A percentile compares a stretch with the other conserved stretches of the same genome.
Conservation (phyloP, 805 yeast genomes). For the Ogataea neopini region DNA sequence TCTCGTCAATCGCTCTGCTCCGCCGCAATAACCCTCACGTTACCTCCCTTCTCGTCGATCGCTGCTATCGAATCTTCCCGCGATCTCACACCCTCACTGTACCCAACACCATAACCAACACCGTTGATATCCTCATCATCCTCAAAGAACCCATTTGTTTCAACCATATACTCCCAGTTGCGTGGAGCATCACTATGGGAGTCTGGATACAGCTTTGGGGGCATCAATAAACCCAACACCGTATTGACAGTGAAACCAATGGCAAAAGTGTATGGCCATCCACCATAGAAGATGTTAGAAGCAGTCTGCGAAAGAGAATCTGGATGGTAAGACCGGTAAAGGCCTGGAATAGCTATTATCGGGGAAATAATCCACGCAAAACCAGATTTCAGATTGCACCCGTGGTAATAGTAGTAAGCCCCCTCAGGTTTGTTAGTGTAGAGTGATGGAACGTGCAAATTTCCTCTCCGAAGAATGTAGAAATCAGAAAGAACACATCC, state of each 20-base stretch:
- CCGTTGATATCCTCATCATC: slow-evolving; percentile 29
- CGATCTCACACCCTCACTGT: background rate
- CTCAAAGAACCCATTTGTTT: slow-evolving; percentile 27
- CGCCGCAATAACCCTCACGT: background rate
- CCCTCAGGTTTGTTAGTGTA: slow-evolving; percentile 20
- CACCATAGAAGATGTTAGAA: slow-evolving; percentile 25
- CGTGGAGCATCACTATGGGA: slow-evolving; percentile 23
- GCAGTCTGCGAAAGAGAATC: slow-evolving; percentile 17
- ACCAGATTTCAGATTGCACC: slow-evolving; percentile 20
- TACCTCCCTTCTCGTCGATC: background rate
- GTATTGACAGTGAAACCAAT: slow-evolving; percentile 19
- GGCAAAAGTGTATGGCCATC: slow-evolving; percentile 28
- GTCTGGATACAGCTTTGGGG: slow-evolving; percentile 25
- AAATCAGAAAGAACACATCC: slow-evolving; percentile 25
- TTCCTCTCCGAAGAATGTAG: slow-evolving; percentile 22
- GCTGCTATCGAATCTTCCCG: background rate
- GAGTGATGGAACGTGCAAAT: slow-evolving; percentile 25
- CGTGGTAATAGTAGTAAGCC: slow-evolving; percentile 21
- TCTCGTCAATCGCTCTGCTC: background rate
- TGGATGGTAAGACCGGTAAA: slow-evolving; percentile 29
- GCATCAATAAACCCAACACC: slow-evolving; percentile 16
- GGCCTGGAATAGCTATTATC: slow-evolving; percentile 31
- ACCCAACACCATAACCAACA: slow-evolving; percentile 18
- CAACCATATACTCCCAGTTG: slow-evolving; percentile 26
- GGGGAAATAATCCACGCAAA: slow-evolving; percentile 24